Percentiles rank a stretch among this genome's conserved stretches.
Evolutionary conservation across 805 yeast species (phyloP).

Genomic region (Pichia exigua): DNA sequence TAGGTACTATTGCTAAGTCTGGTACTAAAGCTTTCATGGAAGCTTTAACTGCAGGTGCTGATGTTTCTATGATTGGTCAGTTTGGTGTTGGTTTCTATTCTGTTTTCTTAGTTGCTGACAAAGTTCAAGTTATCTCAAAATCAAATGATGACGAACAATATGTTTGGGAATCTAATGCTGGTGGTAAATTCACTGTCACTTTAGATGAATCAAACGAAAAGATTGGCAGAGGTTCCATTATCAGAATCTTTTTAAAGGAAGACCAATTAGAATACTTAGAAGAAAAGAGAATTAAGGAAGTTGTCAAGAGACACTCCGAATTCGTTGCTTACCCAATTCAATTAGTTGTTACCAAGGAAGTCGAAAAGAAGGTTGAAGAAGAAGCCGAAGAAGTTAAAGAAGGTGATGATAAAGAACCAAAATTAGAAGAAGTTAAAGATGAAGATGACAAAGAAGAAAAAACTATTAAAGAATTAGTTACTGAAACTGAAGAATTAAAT

Average conservation of each 20-base stretch:
- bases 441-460: conserved; percentile 64
- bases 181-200: conserved; percentile 97
- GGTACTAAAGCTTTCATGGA: conserved; percentile 99
- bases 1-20: conserved; percentile 99
- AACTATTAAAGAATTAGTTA: conserved; percentile 86
- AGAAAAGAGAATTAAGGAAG: conserved; percentile 99
- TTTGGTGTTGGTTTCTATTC: conserved; percentile 99
- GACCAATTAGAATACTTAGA: conserved; percentile 98
- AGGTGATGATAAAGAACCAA: conserved; percentile 41
- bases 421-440: conserved; percentile 42
- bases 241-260: conserved; percentile 95
- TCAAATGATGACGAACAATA: conserved; percentile 99
- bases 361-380: conserved; percentile 92
- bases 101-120: conserved; percentile 96
- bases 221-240: conserved; percentile 89
- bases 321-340: conserved; percentile 99
- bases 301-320: conserved; percentile 98
- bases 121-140: conserved; percentile 96
- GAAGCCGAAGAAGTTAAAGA: conserved; percentile 55
- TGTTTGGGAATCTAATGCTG: conserved; percentile 99
- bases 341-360: conserved; percentile 96
- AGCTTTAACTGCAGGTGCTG: conserved; percentile 99
- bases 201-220: conserved; percentile 81
- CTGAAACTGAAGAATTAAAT: conserved; percentile 97
- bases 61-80: conserved; percentile 99